Evolutionary conservation across 2,329 filamentous ascomycete species (phyloP).

Genomic region (Microcyclosporella mali): DNA sequence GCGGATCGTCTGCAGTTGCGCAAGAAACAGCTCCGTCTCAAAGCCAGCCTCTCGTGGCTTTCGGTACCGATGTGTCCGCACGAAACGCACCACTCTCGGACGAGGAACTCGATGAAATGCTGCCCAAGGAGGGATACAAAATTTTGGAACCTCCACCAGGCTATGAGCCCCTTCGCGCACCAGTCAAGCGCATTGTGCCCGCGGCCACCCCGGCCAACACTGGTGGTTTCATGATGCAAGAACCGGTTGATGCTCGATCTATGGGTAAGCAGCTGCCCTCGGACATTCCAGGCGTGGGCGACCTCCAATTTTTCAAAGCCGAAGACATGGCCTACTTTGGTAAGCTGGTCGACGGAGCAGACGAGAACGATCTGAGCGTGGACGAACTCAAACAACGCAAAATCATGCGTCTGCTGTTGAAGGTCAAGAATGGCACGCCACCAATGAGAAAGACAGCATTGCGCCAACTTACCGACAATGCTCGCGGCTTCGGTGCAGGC

Average conservation of each 20-base stretch:
- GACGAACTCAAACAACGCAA: slow-evolving; percentile 97
- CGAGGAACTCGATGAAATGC: slow-evolving; percentile 86
- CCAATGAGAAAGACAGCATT: slow-evolving; percentile 98
- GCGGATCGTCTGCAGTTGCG: slow-evolving; percentile 51
- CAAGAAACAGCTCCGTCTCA: slow-evolving; percentile 3
- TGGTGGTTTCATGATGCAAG: slow-evolving; percentile 94
- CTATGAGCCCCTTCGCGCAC: slow-evolving; percentile 75
- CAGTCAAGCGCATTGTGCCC: slow-evolving; percentile 67
- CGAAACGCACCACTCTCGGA: slow-evolving; percentile 82
- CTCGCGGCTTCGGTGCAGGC: slow-evolving; percentile 88
- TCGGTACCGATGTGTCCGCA: slow-evolving; percentile 73
- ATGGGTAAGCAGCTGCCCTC: slow-evolving; percentile 88
- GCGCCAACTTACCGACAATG: slow-evolving; percentile 95
- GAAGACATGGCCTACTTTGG: slow-evolving; percentile 99
- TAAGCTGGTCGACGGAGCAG: slow-evolving; percentile 88
- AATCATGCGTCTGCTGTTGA: slow-evolving; percentile 92
- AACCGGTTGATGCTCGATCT: slow-evolving; percentile 74
- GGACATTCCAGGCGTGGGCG: slow-evolving; percentile 91
- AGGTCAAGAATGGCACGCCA: slow-evolving; percentile 98
- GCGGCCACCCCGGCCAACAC: slow-evolving; percentile 63
- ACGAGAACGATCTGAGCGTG: slow-evolving; percentile 85
- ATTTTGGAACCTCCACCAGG: slow-evolving; percentile 84
- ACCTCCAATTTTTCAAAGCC: slow-evolving; percentile 95
- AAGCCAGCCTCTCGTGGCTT: slow-evolving; percentile 54
- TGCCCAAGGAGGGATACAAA: slow-evolving; percentile 89